These are phyloP conservation scores for Candida smagusa DNA, from an alignment of 1,139 yeast genomes.

Conservation along the genomic window DNA sequence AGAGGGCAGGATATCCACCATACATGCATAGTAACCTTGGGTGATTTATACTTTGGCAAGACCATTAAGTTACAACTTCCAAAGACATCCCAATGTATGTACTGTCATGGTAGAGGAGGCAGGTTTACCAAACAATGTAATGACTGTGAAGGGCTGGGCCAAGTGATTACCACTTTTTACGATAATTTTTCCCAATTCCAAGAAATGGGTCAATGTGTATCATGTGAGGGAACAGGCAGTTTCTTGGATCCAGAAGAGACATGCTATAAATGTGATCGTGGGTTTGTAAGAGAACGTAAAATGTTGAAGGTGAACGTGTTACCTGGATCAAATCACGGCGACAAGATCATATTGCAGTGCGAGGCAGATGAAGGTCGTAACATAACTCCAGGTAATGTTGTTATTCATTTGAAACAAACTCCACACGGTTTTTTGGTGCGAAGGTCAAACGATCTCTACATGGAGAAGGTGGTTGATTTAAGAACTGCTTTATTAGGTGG, in stretches of 20 bases:
- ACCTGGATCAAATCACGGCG: constrained; percentile 54
- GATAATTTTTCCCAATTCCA: constrained; percentile 34
- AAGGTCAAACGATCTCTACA: constrained; percentile 45
- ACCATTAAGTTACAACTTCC: constrained; percentile 43
- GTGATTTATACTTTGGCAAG: constrained; percentile 49
- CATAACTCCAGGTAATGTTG: constrained; percentile 64
- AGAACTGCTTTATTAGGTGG: constrained; percentile 59
- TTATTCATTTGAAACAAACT: constrained; percentile 39
- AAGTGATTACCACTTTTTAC: constrained; percentile 27
- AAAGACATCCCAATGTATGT: constrained; percentile 36
- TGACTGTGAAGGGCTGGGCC: constrained; percentile 39
- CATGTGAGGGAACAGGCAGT: constrained; percentile 37
- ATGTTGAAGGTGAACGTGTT: constrained; percentile 49
- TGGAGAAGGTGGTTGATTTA: constrained; percentile 46
- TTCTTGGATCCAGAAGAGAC: constrained; percentile 25
- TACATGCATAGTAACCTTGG: constrained; percentile 39
- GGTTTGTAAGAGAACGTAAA: constrained; percentile 40
- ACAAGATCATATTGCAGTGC: constrained; percentile 48
- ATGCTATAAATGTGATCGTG: constrained; percentile 42
- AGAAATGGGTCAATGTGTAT: constrained; percentile 32
- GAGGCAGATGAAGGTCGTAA: constrained; percentile 65
- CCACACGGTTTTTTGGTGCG: constrained; percentile 45
- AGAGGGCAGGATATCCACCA: constrained; percentile 49
- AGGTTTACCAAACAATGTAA: constrained; percentile 30
- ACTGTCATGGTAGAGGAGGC: constrained; percentile 48